phyloP scores from a whole-genome alignment of 164 flowering plant species.

The Malania oleifera region DNA sequence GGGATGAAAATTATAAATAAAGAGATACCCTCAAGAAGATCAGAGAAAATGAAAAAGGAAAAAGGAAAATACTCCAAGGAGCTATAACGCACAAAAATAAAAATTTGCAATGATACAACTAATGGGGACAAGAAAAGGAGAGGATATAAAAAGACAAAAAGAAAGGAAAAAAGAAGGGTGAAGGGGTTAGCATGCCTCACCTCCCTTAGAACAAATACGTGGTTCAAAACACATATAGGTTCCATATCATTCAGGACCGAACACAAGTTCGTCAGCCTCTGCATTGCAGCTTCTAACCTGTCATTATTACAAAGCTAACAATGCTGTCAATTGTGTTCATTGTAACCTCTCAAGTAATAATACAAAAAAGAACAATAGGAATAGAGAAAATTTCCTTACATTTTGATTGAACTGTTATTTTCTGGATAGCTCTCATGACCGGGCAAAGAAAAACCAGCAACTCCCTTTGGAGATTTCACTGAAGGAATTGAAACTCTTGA shows the following conservation, averaged over 20 bases:
- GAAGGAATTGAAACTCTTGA: conserved; percentile 60
- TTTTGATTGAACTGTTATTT: conserved; percentile 72
- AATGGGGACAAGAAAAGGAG: not conserved
- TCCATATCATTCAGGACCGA: conserved; percentile 98
- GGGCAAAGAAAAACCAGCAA: conserved; percentile 62
- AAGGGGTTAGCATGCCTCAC: conserved; percentile 26
- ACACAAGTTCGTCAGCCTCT: conserved; percentile 91
- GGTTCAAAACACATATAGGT: conserved; percentile 96
- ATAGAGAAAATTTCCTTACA: conserved; percentile 40
- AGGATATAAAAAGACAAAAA: no score
- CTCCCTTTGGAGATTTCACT: conserved; percentile 62
- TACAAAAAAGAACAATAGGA: not conserved
- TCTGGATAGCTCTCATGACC: conserved; percentile 97
- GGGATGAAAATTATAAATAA: no score
- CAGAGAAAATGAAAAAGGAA: not conserved
- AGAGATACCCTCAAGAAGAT: no score
- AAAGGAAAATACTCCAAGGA: not conserved
- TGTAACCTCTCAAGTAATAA: not conserved
- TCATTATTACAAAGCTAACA: conserved; percentile 15
- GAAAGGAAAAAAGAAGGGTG: no score
- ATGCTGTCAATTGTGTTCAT: conserved; percentile 1
- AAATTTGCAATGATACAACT: not conserved
- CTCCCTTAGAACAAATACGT: conserved; percentile 98
- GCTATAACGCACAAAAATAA: not conserved
- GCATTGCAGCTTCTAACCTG: conserved; percentile 99